Conservation (phyloP, 1,139 yeast genomes). For the Hemisphaericaspora xylanilytica region DNA sequence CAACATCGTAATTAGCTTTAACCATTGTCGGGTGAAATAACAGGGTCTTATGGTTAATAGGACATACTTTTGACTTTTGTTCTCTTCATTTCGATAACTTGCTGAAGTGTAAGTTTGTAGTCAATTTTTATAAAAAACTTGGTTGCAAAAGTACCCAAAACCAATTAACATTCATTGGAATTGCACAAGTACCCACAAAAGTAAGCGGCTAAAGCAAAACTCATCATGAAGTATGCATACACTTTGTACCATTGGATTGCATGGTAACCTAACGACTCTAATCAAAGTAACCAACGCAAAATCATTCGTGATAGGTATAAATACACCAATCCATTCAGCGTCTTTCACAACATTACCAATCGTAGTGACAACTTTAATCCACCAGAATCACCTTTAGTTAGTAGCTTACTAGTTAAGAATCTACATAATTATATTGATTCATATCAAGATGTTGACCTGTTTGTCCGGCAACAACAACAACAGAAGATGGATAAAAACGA, state of each 20-base stretch:
- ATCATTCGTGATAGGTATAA: background rate
- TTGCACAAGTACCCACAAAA: too few relatives aligned
- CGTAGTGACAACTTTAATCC: background rate
- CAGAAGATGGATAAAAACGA: too few relatives aligned
- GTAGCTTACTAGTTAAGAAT: background rate
- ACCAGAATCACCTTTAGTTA: background rate
- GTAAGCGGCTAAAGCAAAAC: too few relatives aligned
- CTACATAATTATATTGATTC: background rate
- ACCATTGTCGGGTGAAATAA: too few relatives aligned
- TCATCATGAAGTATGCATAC: background rate
- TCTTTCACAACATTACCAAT: background rate
- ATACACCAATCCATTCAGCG: conserved; percentile 1
- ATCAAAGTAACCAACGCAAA: background rate
- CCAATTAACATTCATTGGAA: too few relatives aligned
- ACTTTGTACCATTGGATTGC: background rate
- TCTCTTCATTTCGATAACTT: too few relatives aligned
- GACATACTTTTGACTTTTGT: too few relatives aligned
- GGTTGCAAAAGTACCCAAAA: too few relatives aligned
- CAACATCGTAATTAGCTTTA: too few relatives aligned
- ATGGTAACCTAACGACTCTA: background rate
- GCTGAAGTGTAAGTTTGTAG: too few relatives aligned
- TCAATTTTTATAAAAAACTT: too few relatives aligned
- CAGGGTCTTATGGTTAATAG: too few relatives aligned
- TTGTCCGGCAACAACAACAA: background rate
- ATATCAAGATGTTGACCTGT: background rate